Percentiles rank a stretch among this genome's conserved stretches.
Conservation (phyloP, 176 grass and related monocot genomes). For the Ensete ventricosum region DNA sequence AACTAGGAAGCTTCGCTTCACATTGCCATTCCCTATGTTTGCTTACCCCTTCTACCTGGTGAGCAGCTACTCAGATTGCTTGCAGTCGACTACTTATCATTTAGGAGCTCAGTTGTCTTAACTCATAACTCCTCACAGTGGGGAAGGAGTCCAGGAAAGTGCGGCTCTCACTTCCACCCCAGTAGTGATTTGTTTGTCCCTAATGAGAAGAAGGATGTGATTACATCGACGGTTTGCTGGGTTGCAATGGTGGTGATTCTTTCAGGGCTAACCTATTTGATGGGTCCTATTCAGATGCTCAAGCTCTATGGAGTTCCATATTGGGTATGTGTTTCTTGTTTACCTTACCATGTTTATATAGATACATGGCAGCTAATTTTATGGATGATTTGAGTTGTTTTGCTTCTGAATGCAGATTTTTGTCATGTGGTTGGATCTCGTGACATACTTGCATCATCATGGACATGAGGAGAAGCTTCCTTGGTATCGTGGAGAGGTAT, state of each 20-base stretch:
- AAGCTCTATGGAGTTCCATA: slow-evolving; percentile 79
- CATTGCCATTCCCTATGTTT: slow-evolving; percentile 78
- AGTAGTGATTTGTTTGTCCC: slow-evolving; percentile 61
- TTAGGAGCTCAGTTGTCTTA: slow-evolving; percentile 3
- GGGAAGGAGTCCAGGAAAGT: slow-evolving; percentile 64
- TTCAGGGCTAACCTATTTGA: slow-evolving; percentile 54
- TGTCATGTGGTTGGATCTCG: slow-evolving; percentile 86
- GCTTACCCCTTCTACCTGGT: slow-evolving; percentile 93
- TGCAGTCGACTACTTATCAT: neutral
- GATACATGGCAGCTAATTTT: neutral
- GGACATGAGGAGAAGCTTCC: slow-evolving; percentile 85
- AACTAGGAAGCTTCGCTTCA: slow-evolving; percentile 57
- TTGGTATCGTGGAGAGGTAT: slow-evolving; percentile 96
- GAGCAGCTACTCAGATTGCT: slow-evolving; percentile 4
- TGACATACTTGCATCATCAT: slow-evolving; percentile 96
- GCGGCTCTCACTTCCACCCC: slow-evolving; percentile 75
- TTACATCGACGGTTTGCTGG: slow-evolving; percentile 72
- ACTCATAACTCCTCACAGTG: slow-evolving; percentile 29
- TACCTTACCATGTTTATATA: neutral
- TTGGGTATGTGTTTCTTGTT: slow-evolving; percentile 35
- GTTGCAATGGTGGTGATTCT: slow-evolving; percentile 55
- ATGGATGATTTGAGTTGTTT: slow-evolving; percentile 19
- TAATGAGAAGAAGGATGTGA: slow-evolving; percentile 77
- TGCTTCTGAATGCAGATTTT: slow-evolving; percentile 49
- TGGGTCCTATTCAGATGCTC: slow-evolving; percentile 67